phyloP scores from a whole-genome alignment of 306 rosid genomes.

The Canavalia gladiata region DNA sequence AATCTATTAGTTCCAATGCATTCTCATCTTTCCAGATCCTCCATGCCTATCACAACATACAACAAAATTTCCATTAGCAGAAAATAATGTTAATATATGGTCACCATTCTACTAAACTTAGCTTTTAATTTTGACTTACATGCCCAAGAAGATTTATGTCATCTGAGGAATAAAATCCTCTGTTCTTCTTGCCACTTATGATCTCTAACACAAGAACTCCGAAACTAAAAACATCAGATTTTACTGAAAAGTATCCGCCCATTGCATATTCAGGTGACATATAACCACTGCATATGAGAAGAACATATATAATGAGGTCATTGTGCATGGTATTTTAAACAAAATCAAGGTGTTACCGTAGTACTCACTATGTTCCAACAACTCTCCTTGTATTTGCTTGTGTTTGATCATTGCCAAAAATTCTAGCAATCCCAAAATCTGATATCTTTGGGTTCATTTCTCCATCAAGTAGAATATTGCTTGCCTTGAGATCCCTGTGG shows the following conservation, averaged over 20 bases:
- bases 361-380: constrained; percentile 79
- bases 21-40: constrained; percentile 65
- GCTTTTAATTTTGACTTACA: constrained; percentile 47
- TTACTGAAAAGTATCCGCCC: constrained; percentile 67
- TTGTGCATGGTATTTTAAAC: background rate
- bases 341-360: background rate
- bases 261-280: constrained; percentile 81
- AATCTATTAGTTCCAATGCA: constrained; percentile 61
- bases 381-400: constrained; percentile 69
- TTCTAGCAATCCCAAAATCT: constrained; percentile 80
- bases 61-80: constrained; percentile 13
- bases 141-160: constrained; percentile 66
- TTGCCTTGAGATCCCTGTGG: constrained; percentile 78
- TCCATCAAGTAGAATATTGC: constrained; percentile 69
- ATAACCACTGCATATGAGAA: constrained; percentile 56
- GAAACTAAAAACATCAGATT: constrained; percentile 73
- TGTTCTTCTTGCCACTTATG: constrained; percentile 66
- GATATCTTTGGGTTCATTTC: constrained; percentile 74
- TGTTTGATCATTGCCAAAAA: constrained; percentile 67
- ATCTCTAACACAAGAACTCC: constrained; percentile 72
- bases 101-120: background rate
- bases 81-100: background rate
- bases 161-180: constrained; percentile 58
- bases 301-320: background rate
- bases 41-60: constrained; percentile 61